Evolutionary conservation across 495 filamentous ascomycete genomes (phyloP), one percentile per base, ranked within the genome.

Genomic region (Amorphotheca resinae): DNA sequence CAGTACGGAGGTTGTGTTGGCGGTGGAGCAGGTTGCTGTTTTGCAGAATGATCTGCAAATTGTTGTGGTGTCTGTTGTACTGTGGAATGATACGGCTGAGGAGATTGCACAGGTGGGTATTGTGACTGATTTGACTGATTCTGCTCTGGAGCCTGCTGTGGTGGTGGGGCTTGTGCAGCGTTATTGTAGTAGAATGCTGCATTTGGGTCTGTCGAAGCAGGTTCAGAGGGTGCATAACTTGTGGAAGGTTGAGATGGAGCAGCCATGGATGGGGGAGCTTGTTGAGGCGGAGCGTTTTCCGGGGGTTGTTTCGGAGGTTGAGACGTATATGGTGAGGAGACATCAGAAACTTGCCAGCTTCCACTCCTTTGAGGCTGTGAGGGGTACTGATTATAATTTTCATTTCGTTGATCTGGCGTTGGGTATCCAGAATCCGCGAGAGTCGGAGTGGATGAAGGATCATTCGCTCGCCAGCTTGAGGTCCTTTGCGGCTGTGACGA

Each of bases 161-260:
- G 32, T 17, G 41, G 33, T 18, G 42, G 39, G 2, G 36, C 22
- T 16, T 50, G 43, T 1, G 22, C 33, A 34, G 30, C 9, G 30
- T 44, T 55, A 37, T 63, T 64, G 51, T 72, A 74, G 43, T 73
- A 75, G 38, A 65, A 73, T 2, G 64, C 58, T 5, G 65, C 64
- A 43, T 52, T 67, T 5, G 69, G 60, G 25, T 73, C 72, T 2
- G 56, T 49, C 2, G 61, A 58, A 4, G 67, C 59, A 33, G 59
- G 26, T 44, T 61, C 58, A 31, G 53, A 40, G 20, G 49, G 45
- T 39, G 50, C 41, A 45, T 58, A 59, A 48, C 22, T 54, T 49
- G 18, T 43, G 45, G 34, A 48, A 36, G 33, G 48, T 40, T 54
- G 48, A 30, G 55, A 52, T 16, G 59, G 49, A 38, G 58, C 55